Evolutionary conservation across 306 rosid genomes (phyloP).

Genomic region (Lithocarpus polystachyus): DNA sequence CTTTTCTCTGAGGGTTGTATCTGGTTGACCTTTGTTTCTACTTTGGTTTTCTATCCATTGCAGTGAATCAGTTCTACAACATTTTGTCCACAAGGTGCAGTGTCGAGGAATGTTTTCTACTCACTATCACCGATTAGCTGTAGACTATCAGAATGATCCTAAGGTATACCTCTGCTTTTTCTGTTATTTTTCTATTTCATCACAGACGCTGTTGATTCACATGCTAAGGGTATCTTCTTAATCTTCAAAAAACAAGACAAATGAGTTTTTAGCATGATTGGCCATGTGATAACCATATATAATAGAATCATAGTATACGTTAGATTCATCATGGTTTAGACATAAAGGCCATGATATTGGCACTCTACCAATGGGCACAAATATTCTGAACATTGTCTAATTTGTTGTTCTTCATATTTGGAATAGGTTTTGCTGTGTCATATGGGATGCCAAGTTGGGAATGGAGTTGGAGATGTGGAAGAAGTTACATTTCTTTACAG

Average conservation of each 20-base stretch:
- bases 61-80: conserved; percentile 88
- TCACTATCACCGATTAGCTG: conserved; percentile 80
- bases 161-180: conserved; percentile 39
- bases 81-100: conserved; percentile 71
- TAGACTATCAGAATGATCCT: conserved; percentile 59
- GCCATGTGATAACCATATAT: not conserved
- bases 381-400: conserved; percentile 13
- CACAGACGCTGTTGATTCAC: too few relatives aligned
- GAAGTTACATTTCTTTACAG: conserved; percentile 95
- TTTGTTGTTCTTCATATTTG: conserved; percentile 15
- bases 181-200: not conserved
- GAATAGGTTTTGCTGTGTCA: conserved; percentile 80
- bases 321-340: not conserved
- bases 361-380: not conserved
- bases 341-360: not conserved
- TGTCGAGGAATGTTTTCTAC: conserved; percentile 94
- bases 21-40: conserved; percentile 9
- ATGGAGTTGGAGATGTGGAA: conserved; percentile 61
- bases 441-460: conserved; percentile 93
- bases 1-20: not conserved
- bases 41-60: conserved; percentile 23
- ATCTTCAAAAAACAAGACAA: too few relatives aligned
- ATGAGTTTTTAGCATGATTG: not conserved
- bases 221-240: too few relatives aligned
- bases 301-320: not conserved